Conservation (phyloP, 2,329 filamentous ascomycete genomes). For the Chalara sp. region DNA sequence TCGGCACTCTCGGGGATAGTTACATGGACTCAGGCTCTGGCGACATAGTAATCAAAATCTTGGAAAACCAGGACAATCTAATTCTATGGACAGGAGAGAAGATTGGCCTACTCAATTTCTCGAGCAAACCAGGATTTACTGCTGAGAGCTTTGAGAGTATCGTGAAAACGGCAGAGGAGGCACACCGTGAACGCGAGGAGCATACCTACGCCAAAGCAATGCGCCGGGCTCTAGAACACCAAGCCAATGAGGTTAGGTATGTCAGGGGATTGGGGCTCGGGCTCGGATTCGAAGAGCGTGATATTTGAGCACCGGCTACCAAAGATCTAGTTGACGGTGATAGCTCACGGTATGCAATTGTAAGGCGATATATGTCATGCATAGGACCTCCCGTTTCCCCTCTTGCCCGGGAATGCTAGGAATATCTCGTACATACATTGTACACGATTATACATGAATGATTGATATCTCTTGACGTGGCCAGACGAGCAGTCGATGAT, state of each 20-base stretch:
- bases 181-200: slow-evolving; percentile 47
- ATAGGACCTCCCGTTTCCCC: too few relatives aligned
- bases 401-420: too few relatives aligned
- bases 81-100: slow-evolving; percentile 85
- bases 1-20: slow-evolving; percentile 36
- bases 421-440: too few relatives aligned
- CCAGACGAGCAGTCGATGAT: too few relatives aligned
- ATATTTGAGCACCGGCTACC: not conserved
- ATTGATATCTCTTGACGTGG: too few relatives aligned
- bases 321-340: too few relatives aligned
- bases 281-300: not conserved
- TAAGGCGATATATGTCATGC: too few relatives aligned
- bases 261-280: slow-evolving; percentile 15
- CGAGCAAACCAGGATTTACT: slow-evolving; percentile 41
- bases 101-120: slow-evolving; percentile 65
- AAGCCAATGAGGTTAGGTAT: slow-evolving; percentile 18
- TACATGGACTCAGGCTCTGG: slow-evolving; percentile 41
- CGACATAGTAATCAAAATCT: slow-evolving; percentile 75
- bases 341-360: too few relatives aligned
- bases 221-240: slow-evolving; percentile 34
- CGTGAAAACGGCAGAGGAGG: slow-evolving; percentile 34
- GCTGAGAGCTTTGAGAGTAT: slow-evolving; percentile 44
- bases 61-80: slow-evolving; percentile 61
- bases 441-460: too few relatives aligned
- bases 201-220: slow-evolving; percentile 62